Base-by-base conservation (phyloP, 495 filamentous ascomycete genomes). In the Penicillium canariense region DNA sequence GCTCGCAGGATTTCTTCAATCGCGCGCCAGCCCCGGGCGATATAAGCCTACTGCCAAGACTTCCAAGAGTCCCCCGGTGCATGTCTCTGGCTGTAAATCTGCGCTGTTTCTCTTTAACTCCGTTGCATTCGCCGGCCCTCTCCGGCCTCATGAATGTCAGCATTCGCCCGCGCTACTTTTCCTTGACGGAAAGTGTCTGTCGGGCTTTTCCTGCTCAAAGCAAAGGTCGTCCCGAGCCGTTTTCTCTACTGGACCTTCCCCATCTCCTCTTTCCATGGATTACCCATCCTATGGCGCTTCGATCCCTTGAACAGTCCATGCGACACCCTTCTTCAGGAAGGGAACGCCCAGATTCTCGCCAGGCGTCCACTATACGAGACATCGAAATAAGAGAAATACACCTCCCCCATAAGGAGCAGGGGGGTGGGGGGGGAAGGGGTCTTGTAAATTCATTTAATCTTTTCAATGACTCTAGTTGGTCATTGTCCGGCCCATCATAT, bases 11-110 rank as follows among this genome's bases (percentile, higher is more conserved):
- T 32, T 27, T 38, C 30, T 14, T 48, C 27, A 44, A n/a, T 28
- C 20, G 17, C 32, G 25, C 31, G 20, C 43, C 18, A 39, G 25
- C 25, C 50, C 27, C 43, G 45, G 53, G 50, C 52, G 26, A 63
- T 66, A 61, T 63, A 66, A 66, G 63, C 63, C 60, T 63, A 42
- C 50, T 49, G 63, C 63, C 60, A 66, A 66, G 63, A 43, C 10
- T 22, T 35, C 54, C 47, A 62, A 60, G 53, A 47, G 5, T 48
- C 34, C 28, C 52, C 45, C 50, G 46, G 53, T 56, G 54, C 43
- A 54, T 55, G 15, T 55, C 48, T 52, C 54, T 59, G 45, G 50
- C 34, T 38, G 5, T 50, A 50, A 27, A 56, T 56, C 52, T 48
- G 17, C 20, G 38, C 48, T 50, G 50, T 31, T 30, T 23, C 40